phyloP scores from a whole-genome alignment of 108 stramenopile genomes.

The Fragilariopsis cylindrus region DNA sequence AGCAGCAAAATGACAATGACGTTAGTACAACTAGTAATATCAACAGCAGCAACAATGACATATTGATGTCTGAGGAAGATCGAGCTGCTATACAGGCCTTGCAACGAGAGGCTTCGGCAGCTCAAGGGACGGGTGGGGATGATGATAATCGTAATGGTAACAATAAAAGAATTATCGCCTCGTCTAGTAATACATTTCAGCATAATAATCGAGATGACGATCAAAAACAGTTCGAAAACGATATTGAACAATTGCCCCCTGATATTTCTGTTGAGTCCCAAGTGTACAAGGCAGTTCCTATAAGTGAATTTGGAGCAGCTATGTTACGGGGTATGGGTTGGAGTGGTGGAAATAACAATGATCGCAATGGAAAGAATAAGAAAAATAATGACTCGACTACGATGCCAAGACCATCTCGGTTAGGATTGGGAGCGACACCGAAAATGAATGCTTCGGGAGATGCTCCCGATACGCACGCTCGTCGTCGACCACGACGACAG shows the following conservation, averaged over 20 bases:
- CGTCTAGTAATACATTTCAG: conserved; percentile 38
- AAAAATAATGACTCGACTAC: conserved; percentile 19
- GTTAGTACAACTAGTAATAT: not conserved
- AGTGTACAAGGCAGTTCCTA: conserved; percentile 65
- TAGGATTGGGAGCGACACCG: conserved; percentile 86
- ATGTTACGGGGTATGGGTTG: conserved; percentile 92
- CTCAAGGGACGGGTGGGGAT: not conserved
- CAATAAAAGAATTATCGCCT: conserved; percentile 29
- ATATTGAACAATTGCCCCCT: conserved; percentile 24
- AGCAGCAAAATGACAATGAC: conserved; percentile 20
- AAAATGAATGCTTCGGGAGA: conserved; percentile 29
- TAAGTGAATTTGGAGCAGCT: conserved; percentile 87
- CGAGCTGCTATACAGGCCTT: conserved; percentile 39
- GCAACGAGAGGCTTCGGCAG: conserved; percentile 19
- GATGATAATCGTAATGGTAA: not conserved
- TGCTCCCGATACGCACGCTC: conserved; percentile 28
- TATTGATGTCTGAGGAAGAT: conserved; percentile 21
- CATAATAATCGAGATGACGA: conserved; percentile 21
- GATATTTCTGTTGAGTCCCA: conserved; percentile 51
- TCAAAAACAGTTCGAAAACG: conserved; percentile 27
- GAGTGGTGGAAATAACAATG: conserved; percentile 47
- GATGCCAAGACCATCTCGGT: conserved; percentile 77
- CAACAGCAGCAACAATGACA: not conserved
- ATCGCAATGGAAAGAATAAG: conserved; percentile 5
- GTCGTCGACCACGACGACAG: conserved; percentile 30